A percentile compares a stretch with the other conserved stretches of the same genome.
Conservation (phyloP, 352 stramenopile genomes). For the Lagenidium sp. region DNA sequence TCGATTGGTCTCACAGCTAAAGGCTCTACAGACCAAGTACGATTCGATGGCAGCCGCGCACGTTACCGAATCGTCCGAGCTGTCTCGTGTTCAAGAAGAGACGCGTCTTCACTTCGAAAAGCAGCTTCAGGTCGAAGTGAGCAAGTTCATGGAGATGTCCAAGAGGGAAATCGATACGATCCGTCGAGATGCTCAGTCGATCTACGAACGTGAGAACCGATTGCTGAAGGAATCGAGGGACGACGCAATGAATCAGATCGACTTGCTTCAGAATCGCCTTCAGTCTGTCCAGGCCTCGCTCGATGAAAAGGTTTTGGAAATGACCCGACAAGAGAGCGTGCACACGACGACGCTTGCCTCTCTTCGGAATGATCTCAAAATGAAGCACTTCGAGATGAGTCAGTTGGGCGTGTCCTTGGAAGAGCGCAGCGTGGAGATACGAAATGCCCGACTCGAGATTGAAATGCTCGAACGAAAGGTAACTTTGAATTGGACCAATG, state of each 20-base stretch:
- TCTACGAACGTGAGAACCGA: conserved; percentile 71
- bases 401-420: conserved; percentile 54
- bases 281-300: conserved; percentile 31
- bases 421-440: conserved; percentile 29
- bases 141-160: conserved; percentile 62
- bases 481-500: not conserved
- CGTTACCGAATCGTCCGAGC: conserved; percentile 24
- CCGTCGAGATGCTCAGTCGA: conserved; percentile 39
- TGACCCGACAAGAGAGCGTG: conserved; percentile 37
- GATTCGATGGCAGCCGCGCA: conserved; percentile 31
- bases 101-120: conserved; percentile 54
- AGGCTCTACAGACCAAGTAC: conserved; percentile 23
- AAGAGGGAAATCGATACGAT: conserved; percentile 66
- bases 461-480: conserved; percentile 76
- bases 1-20: conserved; percentile 24
- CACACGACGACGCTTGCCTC: conserved; percentile 38
- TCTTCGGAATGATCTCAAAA: conserved; percentile 60
- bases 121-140: conserved; percentile 50
- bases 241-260: conserved; percentile 47
- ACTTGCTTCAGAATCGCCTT: conserved; percentile 41
- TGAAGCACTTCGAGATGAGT: conserved; percentile 74
- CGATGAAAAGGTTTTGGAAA: conserved; percentile 52
- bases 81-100: conserved; percentile 41
- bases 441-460: conserved; percentile 26
- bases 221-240: conserved; percentile 53